Percentiles rank a stretch among this genome's conserved stretches.
These are phyloP conservation scores for Dioszegia aurantiaca DNA, from an alignment of 768 basidiomycete genomes.

Conservation along the genomic window DNA sequence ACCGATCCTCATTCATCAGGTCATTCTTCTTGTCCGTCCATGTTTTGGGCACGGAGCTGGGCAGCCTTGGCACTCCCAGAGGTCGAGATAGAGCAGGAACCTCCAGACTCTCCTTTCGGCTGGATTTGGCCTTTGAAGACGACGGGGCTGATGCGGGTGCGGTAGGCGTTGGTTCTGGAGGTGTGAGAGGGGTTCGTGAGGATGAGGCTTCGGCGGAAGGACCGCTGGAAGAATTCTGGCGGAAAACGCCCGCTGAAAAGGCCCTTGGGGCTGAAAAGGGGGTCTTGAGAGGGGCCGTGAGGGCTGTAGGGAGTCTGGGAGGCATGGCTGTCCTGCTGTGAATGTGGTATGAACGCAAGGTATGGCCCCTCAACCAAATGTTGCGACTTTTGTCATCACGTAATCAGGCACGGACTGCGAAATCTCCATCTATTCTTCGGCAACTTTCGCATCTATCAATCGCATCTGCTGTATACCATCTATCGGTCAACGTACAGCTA, in stretches of 20 bases:
- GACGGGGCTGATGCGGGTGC: neutral
- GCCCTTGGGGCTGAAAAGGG: neutral
- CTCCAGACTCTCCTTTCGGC: neutral
- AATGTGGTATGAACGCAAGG: neutral
- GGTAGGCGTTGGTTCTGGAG: neutral
- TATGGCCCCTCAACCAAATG: neutral
- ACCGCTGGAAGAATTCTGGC: neutral
- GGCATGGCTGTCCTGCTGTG: neutral
- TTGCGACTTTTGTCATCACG: constrained; percentile 6
- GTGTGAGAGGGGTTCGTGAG: constrained; percentile 1
- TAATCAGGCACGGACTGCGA: neutral
- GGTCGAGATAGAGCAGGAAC: constrained; percentile 56
- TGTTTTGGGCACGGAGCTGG: constrained; percentile 62
- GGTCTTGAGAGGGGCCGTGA: neutral
- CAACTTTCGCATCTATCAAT: neutral
- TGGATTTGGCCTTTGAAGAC: neutral
- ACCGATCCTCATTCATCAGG: constrained; percentile 67
- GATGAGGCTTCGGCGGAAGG: constrained; percentile 4
- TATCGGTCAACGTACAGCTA: neutral
- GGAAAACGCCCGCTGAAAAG: neutral
- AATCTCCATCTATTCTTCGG: too few relatives aligned
- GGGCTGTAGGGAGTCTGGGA: neutral
- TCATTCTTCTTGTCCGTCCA: constrained; percentile 66
- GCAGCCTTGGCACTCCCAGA: constrained; percentile 70
- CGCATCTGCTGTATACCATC: neutral